Evolutionary conservation across 1,284 basidiomycete genomes (phyloP).

Genomic region (Tylopilus sp.): DNA sequence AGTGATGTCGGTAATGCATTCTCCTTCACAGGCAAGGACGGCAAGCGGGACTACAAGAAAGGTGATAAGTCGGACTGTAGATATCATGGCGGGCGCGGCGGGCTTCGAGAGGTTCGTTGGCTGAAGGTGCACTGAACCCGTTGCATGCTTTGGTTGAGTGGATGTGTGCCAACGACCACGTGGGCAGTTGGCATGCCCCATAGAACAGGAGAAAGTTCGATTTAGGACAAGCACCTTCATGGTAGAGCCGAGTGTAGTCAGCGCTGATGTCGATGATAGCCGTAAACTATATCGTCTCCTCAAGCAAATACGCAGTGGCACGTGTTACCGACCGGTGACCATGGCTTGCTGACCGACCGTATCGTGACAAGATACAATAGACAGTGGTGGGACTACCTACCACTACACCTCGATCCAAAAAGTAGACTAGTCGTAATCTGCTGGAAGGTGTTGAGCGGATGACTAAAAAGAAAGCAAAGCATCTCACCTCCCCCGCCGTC

Average conservation of each 20-base stretch:
- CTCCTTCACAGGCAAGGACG: slow-evolving; percentile 61
- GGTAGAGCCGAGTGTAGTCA: not conserved
- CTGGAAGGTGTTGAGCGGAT: not conserved
- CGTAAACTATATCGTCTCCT: not conserved
- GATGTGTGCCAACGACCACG: slow-evolving; percentile 18
- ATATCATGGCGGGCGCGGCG: slow-evolving; percentile 21
- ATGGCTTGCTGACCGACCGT: not conserved
- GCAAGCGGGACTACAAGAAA: slow-evolving; percentile 29
- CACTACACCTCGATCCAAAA: not conserved
- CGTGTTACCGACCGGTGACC: not conserved
- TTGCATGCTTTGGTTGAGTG: not conserved
- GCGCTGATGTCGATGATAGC: not conserved
- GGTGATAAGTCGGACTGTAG: slow-evolving; percentile 18
- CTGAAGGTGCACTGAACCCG: not conserved
- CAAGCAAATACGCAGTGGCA: not conserved
- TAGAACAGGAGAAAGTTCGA: not conserved
- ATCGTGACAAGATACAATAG: not conserved
- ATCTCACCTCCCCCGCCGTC: slow-evolving; percentile 50
- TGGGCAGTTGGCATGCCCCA: slow-evolving; percentile 13
- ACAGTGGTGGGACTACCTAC: slow-evolving; percentile 6
- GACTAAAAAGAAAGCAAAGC: not conserved
- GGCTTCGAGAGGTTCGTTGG: slow-evolving; percentile 4
- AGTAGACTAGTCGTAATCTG: slow-evolving; percentile 27
- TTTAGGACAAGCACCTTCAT: not conserved
- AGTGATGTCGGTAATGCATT: slow-evolving; percentile 60